Evolutionary conservation across 441 rosid genomes (phyloP).

Genomic region (Syzygium malaccense): DNA sequence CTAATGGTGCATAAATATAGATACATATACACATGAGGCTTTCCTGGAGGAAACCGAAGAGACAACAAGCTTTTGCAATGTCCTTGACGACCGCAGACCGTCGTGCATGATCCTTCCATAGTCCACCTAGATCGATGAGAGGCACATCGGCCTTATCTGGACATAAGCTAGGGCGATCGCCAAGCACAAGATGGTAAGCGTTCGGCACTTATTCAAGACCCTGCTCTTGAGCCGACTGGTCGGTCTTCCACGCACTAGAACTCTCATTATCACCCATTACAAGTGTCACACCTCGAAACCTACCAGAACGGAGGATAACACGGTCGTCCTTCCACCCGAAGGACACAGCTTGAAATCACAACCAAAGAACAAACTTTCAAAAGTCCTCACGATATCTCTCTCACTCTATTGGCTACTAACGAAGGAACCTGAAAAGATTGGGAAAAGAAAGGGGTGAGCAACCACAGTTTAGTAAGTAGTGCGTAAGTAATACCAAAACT

Average conservation of each 20-base stretch:
- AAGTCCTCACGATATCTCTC: too few species aligned
- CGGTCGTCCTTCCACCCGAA: too few species aligned
- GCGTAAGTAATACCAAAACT: too few species aligned
- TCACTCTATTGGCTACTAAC: too few species aligned
- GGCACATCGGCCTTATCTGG: constrained; percentile 24
- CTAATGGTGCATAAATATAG: not conserved
- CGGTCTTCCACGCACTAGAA: constrained; percentile 24
- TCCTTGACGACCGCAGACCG: constrained; percentile 29
- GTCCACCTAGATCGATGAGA: constrained; percentile 30
- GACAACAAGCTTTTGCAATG: constrained; percentile 33
- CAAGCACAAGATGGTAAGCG: constrained; percentile 22
- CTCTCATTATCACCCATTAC: not conserved
- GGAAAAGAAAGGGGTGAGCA: too few species aligned
- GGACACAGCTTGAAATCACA: too few species aligned
- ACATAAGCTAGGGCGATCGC: constrained; percentile 10
- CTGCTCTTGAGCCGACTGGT: constrained; percentile 39
- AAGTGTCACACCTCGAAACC: too few species aligned
- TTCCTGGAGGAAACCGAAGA: constrained; percentile 54
- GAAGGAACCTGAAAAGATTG: too few species aligned
- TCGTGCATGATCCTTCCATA: constrained; percentile 13
- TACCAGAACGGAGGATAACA: too few species aligned
- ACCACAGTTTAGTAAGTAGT: too few species aligned
- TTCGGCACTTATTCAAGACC: constrained; percentile 28
- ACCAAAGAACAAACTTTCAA: too few species aligned
- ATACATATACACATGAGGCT: not conserved